Base-by-base conservation (phyloP, 768 basidiomycete species). In the Pulveroboletus frians region DNA sequence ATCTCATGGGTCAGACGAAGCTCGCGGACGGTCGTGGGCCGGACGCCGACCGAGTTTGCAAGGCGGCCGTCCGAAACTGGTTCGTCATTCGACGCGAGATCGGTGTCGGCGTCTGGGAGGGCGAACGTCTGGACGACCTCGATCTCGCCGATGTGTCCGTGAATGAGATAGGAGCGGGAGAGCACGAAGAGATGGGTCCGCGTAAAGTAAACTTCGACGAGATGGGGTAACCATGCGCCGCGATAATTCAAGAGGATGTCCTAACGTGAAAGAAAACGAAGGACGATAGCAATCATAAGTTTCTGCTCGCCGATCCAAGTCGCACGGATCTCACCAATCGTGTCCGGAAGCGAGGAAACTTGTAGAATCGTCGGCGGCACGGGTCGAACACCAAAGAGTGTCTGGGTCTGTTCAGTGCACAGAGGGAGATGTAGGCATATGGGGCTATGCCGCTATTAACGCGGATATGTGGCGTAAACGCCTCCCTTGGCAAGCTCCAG, bases 1-100 rank as follows among this genome's bases (percentile, higher is more conserved):
- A 27, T 18, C 38, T 63, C 60, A 13, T 62, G 60, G 6, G 49
- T 62, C 18, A 59, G 51, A n/a, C 60, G 57, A 38, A 61, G 57
- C 26, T 60, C 54, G 31, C 4, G 7, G 31, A 56, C 47, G 20
- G 18, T 13, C 0, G 43, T 32, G 6, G 13, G 35, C 21, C 2
- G 26, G 4, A 21, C 2, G 7, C 5, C 20, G 23, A 27, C 20
- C 15, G 17, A 32, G 39, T 9, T 23, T 11, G 3, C 40, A 14
- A 15, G 30, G 18, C 15, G 30, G 23, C 23, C 4, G 4, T 37
- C 23, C 11, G 26, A 3, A 37, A 11, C n/a, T 14, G 40, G 14
- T 15, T 46, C 36, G 21, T 5, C 37, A 27, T 2, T 56, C 26
- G 21, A 14, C 18, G 6, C 5, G 4, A 39, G 29, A 15, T 23